These are phyloP conservation scores for Trichoderma semiorbis DNA, from an alignment of 2,329 filamentous ascomycete genomes.

Conservation along the genomic window DNA sequence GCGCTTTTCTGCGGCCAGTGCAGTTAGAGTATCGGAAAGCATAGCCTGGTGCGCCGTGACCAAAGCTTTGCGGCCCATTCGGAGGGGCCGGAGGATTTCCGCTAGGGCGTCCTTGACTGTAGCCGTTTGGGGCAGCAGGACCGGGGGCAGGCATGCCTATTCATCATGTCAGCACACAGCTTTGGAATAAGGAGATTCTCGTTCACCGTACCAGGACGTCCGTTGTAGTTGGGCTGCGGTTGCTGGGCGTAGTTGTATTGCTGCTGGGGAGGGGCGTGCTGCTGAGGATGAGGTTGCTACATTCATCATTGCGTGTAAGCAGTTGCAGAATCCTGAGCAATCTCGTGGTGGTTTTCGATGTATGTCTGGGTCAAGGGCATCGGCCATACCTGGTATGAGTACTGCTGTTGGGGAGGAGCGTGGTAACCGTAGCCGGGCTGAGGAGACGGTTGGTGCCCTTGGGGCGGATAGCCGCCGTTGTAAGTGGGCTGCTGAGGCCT, in stretches of 20 bases:
- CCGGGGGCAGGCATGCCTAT: slow-evolving; percentile 22
- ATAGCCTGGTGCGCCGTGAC: slow-evolving; percentile 78
- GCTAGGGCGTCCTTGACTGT: slow-evolving; percentile 43
- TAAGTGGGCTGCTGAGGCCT: slow-evolving; percentile 43
- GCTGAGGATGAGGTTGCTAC: slow-evolving; percentile 31
- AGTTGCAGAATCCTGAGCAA: neutral
- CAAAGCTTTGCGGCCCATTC: slow-evolving; percentile 65
- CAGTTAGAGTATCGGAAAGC: slow-evolving; percentile 89
- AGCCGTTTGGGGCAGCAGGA: slow-evolving; percentile 13
- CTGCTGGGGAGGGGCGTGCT: slow-evolving; percentile 26
- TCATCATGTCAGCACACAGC: slow-evolving; percentile 9
- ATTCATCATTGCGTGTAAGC: neutral
- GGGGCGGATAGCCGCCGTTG: slow-evolving; percentile 44
- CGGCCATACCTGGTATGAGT: slow-evolving; percentile 35
- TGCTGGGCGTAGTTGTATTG: slow-evolving; percentile 31
- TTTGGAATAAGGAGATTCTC: neutral
- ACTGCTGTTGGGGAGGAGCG: slow-evolving; percentile 41
- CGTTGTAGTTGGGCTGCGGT: slow-evolving; percentile 47
- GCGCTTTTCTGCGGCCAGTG: slow-evolving; percentile 80
- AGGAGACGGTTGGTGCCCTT: slow-evolving; percentile 45
- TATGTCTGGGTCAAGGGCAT: neutral
- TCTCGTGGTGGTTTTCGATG: neutral
- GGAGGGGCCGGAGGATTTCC: slow-evolving; percentile 51
- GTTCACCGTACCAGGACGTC: slow-evolving; percentile 39
- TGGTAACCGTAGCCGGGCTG: slow-evolving; percentile 48